Percentiles rank a stretch among this genome's conserved stretches.
Evolutionary conservation across 805 yeast genomes (phyloP).

Genomic region (Henningerozyma blattae): DNA sequence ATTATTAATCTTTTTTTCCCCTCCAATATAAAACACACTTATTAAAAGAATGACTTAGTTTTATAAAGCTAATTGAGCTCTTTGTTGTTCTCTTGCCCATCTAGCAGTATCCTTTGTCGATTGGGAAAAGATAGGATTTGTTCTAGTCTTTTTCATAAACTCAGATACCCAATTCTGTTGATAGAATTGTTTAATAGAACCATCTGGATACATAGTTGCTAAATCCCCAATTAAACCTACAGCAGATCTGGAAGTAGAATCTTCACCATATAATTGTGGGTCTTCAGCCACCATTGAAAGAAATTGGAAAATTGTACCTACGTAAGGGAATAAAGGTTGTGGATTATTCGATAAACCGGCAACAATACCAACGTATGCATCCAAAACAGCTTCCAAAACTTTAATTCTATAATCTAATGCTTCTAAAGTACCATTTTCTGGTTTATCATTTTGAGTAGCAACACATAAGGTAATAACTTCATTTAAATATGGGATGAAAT

Average conservation of each 20-base stretch:
- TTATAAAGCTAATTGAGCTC: slow-evolving; percentile 18
- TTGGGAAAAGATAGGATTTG: slow-evolving; percentile 46
- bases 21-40: slow-evolving; percentile 3
- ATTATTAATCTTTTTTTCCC: not conserved
- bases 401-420: slow-evolving; percentile 60
- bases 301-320: slow-evolving; percentile 60
- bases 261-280: slow-evolving; percentile 46
- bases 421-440: slow-evolving; percentile 61
- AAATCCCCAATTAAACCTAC: slow-evolving; percentile 90
- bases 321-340: slow-evolving; percentile 49
- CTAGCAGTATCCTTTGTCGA: slow-evolving; percentile 83
- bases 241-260: slow-evolving; percentile 66
- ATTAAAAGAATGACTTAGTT: not conserved
- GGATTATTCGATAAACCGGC: slow-evolving; percentile 75
- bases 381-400: slow-evolving; percentile 81
- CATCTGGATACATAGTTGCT: slow-evolving; percentile 73
- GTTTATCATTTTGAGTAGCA: slow-evolving; percentile 48
- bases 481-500: slow-evolving; percentile 63
- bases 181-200: slow-evolving; percentile 57
- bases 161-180: slow-evolving; percentile 69
- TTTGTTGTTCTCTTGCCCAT: slow-evolving; percentile 82
- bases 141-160: slow-evolving; percentile 61
- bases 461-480: slow-evolving; percentile 72
- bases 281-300: slow-evolving; percentile 49
- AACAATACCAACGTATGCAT: slow-evolving; percentile 90